These are phyloP conservation scores for Globisporangium apiculatum DNA, from an alignment of 352 stramenopile species.

Conservation along the genomic window DNA sequence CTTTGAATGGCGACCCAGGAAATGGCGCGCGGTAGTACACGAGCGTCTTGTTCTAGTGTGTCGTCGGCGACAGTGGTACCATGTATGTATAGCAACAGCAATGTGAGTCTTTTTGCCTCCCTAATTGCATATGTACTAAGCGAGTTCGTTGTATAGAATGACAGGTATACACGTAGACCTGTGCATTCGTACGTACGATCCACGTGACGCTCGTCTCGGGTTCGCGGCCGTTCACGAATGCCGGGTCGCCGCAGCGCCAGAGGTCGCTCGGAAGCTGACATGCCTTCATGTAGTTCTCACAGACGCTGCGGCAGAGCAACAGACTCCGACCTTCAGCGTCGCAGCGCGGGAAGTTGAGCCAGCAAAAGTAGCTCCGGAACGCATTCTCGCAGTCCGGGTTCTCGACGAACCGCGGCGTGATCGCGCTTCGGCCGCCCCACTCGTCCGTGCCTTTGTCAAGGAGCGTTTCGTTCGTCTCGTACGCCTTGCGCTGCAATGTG, in stretches of 20 bases:
- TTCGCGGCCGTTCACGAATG: slow-evolving; percentile 59
- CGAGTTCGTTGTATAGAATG: background rate
- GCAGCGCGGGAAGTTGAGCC: slow-evolving; percentile 89
- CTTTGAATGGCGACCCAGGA: slow-evolving; percentile 71
- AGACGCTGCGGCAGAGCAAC: slow-evolving; percentile 83
- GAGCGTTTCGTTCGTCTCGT: slow-evolving; percentile 62
- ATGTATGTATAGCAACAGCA: background rate
- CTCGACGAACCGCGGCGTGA: slow-evolving; percentile 73
- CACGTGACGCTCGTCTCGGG: slow-evolving; percentile 59
- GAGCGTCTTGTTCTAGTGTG: slow-evolving; percentile 41
- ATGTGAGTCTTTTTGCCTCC: no score
- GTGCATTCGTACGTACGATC: slow-evolving; percentile 28
- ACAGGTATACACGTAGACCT: background rate
- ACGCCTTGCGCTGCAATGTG: slow-evolving; percentile 42
- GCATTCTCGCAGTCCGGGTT: slow-evolving; percentile 87
- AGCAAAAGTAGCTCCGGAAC: slow-evolving; percentile 90
- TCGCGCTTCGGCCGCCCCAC: slow-evolving; percentile 45
- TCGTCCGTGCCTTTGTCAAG: slow-evolving; percentile 58
- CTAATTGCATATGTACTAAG: no score
- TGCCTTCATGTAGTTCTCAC: slow-evolving; percentile 87
- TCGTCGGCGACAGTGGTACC: background rate
- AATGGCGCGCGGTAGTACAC: slow-evolving; percentile 79
- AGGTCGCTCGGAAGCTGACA: slow-evolving; percentile 82
- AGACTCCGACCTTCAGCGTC: slow-evolving; percentile 76
- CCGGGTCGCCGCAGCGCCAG: slow-evolving; percentile 78